phyloP scores from a whole-genome alignment of 176 grass and related monocot genomes.

The Microstegium vimineum region DNA sequence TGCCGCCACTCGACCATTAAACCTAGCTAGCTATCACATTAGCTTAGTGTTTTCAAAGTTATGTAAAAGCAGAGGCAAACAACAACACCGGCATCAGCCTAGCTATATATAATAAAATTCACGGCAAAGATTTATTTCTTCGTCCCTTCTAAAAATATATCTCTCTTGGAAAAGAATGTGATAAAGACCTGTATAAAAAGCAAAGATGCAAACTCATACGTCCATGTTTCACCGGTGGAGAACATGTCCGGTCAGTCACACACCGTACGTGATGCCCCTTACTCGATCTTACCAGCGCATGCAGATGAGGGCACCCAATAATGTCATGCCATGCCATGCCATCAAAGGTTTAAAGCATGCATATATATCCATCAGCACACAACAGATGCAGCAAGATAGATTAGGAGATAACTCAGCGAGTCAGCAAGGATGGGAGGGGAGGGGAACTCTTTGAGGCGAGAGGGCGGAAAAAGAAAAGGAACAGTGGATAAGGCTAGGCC shows the following conservation, averaged over 20 bases:
- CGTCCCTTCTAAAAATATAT: too few relatives aligned
- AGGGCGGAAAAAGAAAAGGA: neutral
- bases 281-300: neutral
- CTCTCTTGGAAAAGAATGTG: neutral
- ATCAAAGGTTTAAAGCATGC: neutral
- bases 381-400: neutral
- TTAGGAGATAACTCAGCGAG: neutral
- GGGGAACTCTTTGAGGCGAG: neutral
- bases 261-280: neutral
- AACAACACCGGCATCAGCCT: neutral
- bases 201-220: neutral
- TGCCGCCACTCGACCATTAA: constrained; percentile 13
- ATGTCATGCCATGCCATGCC: too few relatives aligned
- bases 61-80: neutral
- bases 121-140: too few relatives aligned
- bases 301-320: neutral
- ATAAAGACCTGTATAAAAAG: neutral
- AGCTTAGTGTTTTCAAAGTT: neutral
- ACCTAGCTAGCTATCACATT: neutral
- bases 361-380: neutral
- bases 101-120: too few relatives aligned
- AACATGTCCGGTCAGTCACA: neutral
- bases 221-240: neutral
- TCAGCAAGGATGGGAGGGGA: neutral
- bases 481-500: neutral